phyloP scores from a whole-genome alignment of 1,284 basidiomycete genomes.

The Boletus mariae region DNA sequence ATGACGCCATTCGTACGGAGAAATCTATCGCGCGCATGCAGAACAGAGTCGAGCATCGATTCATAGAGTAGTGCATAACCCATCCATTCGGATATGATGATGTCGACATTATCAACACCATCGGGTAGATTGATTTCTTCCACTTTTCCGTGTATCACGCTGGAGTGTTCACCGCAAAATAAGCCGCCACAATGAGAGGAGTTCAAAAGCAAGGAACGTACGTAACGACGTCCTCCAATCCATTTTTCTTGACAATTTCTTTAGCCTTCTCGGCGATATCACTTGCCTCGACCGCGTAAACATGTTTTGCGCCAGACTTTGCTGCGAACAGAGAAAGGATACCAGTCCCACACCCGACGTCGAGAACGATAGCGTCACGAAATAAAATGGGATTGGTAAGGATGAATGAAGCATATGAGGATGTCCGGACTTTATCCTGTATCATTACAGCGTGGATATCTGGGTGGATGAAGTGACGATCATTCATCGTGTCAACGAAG shows the following conservation, averaged over 20 bases:
- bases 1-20: conserved; percentile 74
- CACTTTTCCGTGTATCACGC: conserved; percentile 84
- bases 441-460: conserved; percentile 81
- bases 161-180: conserved; percentile 24
- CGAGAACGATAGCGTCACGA: conserved; percentile 84
- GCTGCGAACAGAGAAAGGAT: conserved; percentile 94
- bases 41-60: conserved; percentile 95
- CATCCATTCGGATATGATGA: conserved; percentile 99
- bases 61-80: conserved; percentile 92
- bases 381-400: conserved; percentile 83
- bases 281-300: conserved; percentile 92
- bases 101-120: conserved; percentile 75
- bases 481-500: background rate
- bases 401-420: conserved; percentile 91
- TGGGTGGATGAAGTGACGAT: conserved; percentile 22
- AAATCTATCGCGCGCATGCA: conserved; percentile 84
- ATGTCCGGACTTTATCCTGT: conserved; percentile 88
- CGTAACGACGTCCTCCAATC: conserved; percentile 74
- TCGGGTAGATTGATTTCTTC: conserved; percentile 79
- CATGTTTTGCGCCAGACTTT: conserved; percentile 85
- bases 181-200: background rate
- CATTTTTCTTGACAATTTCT: conserved; percentile 80
- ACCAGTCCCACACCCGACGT: conserved; percentile 93
- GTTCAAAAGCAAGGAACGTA: conserved; percentile 30
- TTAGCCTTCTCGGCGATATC: conserved; percentile 82